Percentiles rank a stretch among this genome's conserved stretches.
These are phyloP conservation scores for Beauveria sp. DNA, from an alignment of 2,329 filamentous ascomycete genomes.

Conservation along the genomic window DNA sequence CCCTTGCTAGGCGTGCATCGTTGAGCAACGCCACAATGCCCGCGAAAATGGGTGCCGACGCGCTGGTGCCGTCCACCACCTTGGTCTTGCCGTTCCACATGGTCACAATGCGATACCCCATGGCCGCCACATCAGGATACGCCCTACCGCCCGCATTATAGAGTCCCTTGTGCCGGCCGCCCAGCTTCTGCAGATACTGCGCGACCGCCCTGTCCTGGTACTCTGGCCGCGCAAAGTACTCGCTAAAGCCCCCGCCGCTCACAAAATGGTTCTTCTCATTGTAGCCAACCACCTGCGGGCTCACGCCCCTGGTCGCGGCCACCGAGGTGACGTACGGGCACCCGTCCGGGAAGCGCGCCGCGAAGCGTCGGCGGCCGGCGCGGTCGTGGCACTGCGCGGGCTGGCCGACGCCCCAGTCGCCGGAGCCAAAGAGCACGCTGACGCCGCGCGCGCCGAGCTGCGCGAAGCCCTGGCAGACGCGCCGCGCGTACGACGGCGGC, in stretches of 20 bases:
- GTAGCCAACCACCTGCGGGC: constrained; percentile 24
- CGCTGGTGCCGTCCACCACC: constrained; percentile 24
- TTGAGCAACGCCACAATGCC: constrained; percentile 50
- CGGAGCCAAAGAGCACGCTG: constrained; percentile 5
- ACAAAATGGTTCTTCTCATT: constrained; percentile 42
- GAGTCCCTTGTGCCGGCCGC: background rate
- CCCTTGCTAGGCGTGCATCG: constrained; percentile 39
- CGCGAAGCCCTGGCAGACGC: constrained; percentile 6
- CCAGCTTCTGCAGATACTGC: constrained; percentile 26
- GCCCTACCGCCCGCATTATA: constrained; percentile 17
- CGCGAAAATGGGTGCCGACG: constrained; percentile 46
- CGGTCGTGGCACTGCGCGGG: constrained; percentile 1
- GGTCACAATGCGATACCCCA: constrained; percentile 35
- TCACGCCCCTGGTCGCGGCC: constrained; percentile 41
- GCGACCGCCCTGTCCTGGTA: constrained; percentile 36
- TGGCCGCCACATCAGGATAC: constrained; percentile 44
- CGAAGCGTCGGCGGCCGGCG: background rate
- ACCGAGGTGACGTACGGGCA: constrained; percentile 51
- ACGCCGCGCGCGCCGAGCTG: constrained; percentile 9
- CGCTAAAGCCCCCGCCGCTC: constrained; percentile 37
- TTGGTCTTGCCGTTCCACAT: constrained; percentile 24
- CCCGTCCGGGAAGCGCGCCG: constrained; percentile 15
- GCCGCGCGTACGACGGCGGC: constrained; percentile 3
- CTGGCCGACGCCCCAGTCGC: constrained; percentile 7
- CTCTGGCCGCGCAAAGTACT: constrained; percentile 28